These are phyloP conservation scores for Hepatocystis sp. DNA, from an alignment of 169 alveolate species.

Conservation along the genomic window DNA sequence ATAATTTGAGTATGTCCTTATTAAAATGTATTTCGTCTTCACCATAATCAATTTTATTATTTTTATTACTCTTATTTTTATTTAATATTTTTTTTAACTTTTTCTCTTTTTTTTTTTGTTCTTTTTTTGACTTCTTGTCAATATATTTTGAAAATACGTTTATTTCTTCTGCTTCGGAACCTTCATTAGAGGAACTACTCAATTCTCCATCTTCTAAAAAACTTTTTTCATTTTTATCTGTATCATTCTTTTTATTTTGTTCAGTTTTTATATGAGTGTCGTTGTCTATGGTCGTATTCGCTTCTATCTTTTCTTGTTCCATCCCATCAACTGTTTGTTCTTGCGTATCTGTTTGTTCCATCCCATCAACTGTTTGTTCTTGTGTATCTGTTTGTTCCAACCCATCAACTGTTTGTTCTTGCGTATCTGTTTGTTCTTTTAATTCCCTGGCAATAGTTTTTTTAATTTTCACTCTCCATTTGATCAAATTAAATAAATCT, in stretches of 20 bases:
- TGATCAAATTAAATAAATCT: constrained; percentile 87
- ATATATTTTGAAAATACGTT: constrained; percentile 51
- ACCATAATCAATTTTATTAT: constrained; percentile 48
- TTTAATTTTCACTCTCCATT: constrained; percentile 89
- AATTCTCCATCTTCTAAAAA: constrained; percentile 77
- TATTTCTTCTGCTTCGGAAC: constrained; percentile 30
- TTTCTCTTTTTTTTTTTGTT: constrained; percentile 58
- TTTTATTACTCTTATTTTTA: constrained; percentile 31
- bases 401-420: constrained; percentile 1
- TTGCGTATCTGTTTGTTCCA: constrained; percentile 20
- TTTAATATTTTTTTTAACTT: constrained; percentile 64
- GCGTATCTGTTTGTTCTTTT: constrained; percentile 21
- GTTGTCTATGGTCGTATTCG: constrained; percentile 40
- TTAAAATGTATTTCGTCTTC: constrained; percentile 82
- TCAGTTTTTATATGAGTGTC: constrained; percentile 77
- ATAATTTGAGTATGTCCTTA: constrained; percentile 79
- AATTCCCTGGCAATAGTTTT: constrained; percentile 18
- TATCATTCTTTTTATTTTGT: constrained; percentile 78
- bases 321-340: constrained; percentile 14
- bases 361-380: constrained; percentile 7
- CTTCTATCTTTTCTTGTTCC: constrained; percentile 78
- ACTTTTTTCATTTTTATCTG: constrained; percentile 82
- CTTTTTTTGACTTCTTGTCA: constrained; percentile 51
- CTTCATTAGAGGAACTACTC: constrained; percentile 78
- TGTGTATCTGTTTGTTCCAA: constrained; percentile 22